A percentile compares a stretch with the other conserved stretches of the same genome.
These are phyloP conservation scores for Acidomyces sp. DNA, from an alignment of 495 filamentous ascomycete genomes.

Conservation along the genomic window DNA sequence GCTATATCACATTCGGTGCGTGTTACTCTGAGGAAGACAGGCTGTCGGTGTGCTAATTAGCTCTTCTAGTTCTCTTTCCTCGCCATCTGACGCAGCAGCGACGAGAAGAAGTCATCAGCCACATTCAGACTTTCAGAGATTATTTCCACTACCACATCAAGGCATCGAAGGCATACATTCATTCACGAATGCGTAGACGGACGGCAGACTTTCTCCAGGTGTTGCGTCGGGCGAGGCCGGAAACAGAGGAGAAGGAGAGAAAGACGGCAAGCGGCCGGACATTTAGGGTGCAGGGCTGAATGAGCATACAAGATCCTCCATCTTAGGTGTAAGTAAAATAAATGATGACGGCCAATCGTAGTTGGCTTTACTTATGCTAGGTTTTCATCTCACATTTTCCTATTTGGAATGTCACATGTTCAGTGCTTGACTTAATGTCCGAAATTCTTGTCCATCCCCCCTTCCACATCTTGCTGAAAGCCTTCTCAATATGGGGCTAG, in stretches of 20 bases:
- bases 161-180: constrained; percentile 87
- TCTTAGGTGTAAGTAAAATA: no score
- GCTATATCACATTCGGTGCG: constrained; percentile 95
- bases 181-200: constrained; percentile 90
- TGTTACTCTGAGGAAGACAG: neutral
- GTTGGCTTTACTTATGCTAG: no score
- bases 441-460: no score
- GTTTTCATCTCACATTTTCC: no score
- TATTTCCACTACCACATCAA: constrained; percentile 99
- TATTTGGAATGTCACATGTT: no score
- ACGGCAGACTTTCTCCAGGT: constrained; percentile 98
- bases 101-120: constrained; percentile 87
- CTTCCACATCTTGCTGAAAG: no score
- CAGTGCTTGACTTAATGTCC: no score
- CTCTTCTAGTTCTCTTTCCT: constrained; percentile 70
- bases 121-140: constrained; percentile 98
- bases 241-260: constrained; percentile 92
- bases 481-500: no score
- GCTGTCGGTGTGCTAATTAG: constrained; percentile 2
- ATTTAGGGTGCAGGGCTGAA: constrained; percentile 38
- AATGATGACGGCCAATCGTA: no score
- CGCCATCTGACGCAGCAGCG: constrained; percentile 81
- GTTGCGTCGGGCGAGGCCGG: constrained; percentile 77
- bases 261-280: constrained; percentile 96
- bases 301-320: no score